Base-by-base conservation (phyloP, 1,284 basidiomycete species). In the Ceratobasidium sp. region DNA sequence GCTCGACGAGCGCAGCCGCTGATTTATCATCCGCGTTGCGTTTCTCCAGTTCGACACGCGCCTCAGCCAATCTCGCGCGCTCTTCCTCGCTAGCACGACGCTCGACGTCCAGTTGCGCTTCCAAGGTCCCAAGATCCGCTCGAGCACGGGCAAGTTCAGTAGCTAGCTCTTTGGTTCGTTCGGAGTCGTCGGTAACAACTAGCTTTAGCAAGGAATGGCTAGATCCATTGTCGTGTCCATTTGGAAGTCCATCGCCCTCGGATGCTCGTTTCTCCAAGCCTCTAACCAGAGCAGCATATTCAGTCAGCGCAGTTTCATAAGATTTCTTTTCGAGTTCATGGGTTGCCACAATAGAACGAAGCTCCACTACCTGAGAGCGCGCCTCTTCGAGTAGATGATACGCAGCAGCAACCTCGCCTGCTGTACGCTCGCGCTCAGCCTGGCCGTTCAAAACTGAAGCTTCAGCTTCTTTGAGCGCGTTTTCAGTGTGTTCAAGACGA, bases 1-100 rank as follows among this genome's bases (percentile, higher is more conserved):
- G 89, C 75, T 95, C 92, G 40, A 96, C 95, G 88, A 96, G 95
- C 82, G 92, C 94, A 13, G 93, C 91, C 0, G 95, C 94, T 1
- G 91, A 90, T 15, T 88, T 90, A 80, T 96, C 94, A 79, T 96
- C 93, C n/a, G 91, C 84, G 79, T 88, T 86, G 60, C 90, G 86
- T 80, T 87, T 88, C 77, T 93, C 90, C n/a, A 94, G 85, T 80
- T 92, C 90, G 1, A 86, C 84, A 69, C 88, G 87, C 0, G 88
- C 84, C 42, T 86, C 83, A 0, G 89, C 88, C 13, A 93, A 84
- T 72, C 88, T 86, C 0, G 81, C 81, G 18, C 87, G 87, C 61
- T 90, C 87, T 3, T 87, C 83, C 28, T 88, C 86, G 0, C 86
- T 83, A 0, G 83, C 83, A 60, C 86, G 86, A 46, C 86, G 86